phyloP scores from a whole-genome alignment of 345 rosid genomes.

The Laguncularia racemosa region DNA sequence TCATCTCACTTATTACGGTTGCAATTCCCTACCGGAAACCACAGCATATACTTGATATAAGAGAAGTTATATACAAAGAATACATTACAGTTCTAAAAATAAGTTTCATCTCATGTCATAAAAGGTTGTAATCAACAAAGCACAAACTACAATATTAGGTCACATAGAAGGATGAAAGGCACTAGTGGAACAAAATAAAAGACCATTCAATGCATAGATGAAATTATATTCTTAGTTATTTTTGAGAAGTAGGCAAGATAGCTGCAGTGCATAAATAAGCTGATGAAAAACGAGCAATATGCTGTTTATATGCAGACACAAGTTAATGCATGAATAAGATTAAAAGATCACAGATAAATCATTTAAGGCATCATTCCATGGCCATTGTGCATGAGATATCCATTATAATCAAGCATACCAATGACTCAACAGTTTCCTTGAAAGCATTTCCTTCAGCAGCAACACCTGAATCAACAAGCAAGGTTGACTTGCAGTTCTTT shows the following conservation, averaged over 20 bases:
- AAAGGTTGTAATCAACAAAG: too few relatives aligned
- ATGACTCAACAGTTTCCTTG: slow-evolving; percentile 55
- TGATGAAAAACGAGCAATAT: too few relatives aligned
- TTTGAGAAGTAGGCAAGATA: too few relatives aligned
- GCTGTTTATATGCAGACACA: too few relatives aligned
- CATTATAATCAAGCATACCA: slow-evolving; percentile 31
- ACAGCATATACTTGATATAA: too few relatives aligned
- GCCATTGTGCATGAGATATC: background rate
- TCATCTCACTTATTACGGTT: too few relatives aligned
- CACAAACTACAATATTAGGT: background rate
- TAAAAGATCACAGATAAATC: background rate
- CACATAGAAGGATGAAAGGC: background rate
- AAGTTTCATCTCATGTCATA: too few relatives aligned
- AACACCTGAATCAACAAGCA: slow-evolving; percentile 57
- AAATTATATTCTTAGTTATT: background rate
- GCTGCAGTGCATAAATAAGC: too few relatives aligned
- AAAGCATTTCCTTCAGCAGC: slow-evolving; percentile 66
- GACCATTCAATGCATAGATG: background rate
- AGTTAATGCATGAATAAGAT: too few relatives aligned
- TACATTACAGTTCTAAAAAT: too few relatives aligned
- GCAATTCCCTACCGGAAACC: too few relatives aligned
- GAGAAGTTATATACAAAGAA: too few relatives aligned
- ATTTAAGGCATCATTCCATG: background rate
- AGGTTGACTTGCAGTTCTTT: slow-evolving; percentile 76
- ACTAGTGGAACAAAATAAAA: background rate